phyloP scores from a whole-genome alignment of 441 rosid genomes.

The Macaranga tanarius region DNA sequence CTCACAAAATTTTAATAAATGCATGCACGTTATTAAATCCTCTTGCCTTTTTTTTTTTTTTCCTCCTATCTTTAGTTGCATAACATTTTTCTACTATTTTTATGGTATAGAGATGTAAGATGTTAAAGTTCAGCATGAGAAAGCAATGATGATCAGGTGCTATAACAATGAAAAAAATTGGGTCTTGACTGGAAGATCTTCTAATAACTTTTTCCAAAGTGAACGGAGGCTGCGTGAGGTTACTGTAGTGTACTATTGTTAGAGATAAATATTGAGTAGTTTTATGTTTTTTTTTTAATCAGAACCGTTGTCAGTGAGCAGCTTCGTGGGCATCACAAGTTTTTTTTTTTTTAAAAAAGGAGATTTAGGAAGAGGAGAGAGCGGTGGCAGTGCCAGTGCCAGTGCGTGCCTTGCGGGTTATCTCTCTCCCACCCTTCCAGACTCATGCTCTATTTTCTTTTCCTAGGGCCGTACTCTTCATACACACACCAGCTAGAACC shows the following conservation, averaged over 20 bases:
- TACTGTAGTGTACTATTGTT: background rate
- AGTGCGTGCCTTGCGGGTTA: constrained; percentile 58
- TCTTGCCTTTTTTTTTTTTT: background rate
- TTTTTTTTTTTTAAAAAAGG: background rate
- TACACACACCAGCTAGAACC: background rate
- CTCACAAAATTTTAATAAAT: background rate
- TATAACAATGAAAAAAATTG: background rate
- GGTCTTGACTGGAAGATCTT: background rate
- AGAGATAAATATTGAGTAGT: background rate
- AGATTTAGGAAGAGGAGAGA: background rate
- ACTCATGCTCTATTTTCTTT: background rate
- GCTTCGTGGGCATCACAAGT: background rate
- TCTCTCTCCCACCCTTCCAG: background rate
- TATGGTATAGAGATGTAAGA: background rate
- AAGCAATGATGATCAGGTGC: background rate
- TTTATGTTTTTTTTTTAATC: background rate
- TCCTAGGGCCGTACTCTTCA: constrained; percentile 8
- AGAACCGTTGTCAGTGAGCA: background rate
- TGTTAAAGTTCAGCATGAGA: background rate
- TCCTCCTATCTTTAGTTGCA: background rate
- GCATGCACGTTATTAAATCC: too few species aligned
- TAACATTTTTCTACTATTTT: background rate
- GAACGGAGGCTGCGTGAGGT: background rate
- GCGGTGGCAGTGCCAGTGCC: background rate
- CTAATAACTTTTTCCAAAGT: background rate